A percentile compares a stretch with the other conserved stretches of the same genome.
These are phyloP conservation scores for Penicillium macrosclerotiorum DNA, from an alignment of 495 filamentous ascomycete genomes.

Conservation along the genomic window DNA sequence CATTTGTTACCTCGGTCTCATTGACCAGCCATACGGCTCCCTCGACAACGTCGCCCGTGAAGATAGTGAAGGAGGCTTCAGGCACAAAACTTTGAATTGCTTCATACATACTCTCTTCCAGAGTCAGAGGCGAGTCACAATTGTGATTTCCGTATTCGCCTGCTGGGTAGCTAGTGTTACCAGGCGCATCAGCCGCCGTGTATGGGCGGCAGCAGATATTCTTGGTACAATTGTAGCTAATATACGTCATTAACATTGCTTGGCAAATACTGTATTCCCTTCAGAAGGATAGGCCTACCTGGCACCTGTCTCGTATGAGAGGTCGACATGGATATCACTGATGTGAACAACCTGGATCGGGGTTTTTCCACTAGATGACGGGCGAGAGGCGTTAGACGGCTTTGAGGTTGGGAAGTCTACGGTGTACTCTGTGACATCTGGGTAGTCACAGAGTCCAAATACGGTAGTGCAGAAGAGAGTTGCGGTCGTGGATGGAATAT, in stretches of 20 bases:
- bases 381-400: constrained; percentile 34
- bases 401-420: constrained; percentile 45
- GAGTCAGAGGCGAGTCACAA: constrained; percentile 49
- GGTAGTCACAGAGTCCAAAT: constrained; percentile 49
- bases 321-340: constrained; percentile 55
- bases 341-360: constrained; percentile 52
- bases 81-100: constrained; percentile 34
- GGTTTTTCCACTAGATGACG: constrained; percentile 39
- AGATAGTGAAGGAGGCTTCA: constrained; percentile 22
- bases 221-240: constrained; percentile 47
- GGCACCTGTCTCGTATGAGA: constrained; percentile 45
- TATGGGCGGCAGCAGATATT: constrained; percentile 56
- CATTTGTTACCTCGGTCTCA: constrained; percentile 38
- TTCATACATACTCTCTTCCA: constrained; percentile 53
- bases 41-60: constrained; percentile 28
- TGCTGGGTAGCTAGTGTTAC: constrained; percentile 42
- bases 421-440: constrained; percentile 36
- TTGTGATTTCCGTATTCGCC: constrained; percentile 45
- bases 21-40: constrained; percentile 28
- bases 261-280: background rate
- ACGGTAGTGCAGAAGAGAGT: constrained; percentile 47
- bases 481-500: constrained; percentile 44
- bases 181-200: constrained; percentile 41
- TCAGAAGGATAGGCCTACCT: constrained; percentile 13
- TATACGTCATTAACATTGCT: background rate